These are phyloP conservation scores for Gaeumannomyces sp. DNA, from an alignment of 2,329 filamentous ascomycete species.

Conservation along the genomic window DNA sequence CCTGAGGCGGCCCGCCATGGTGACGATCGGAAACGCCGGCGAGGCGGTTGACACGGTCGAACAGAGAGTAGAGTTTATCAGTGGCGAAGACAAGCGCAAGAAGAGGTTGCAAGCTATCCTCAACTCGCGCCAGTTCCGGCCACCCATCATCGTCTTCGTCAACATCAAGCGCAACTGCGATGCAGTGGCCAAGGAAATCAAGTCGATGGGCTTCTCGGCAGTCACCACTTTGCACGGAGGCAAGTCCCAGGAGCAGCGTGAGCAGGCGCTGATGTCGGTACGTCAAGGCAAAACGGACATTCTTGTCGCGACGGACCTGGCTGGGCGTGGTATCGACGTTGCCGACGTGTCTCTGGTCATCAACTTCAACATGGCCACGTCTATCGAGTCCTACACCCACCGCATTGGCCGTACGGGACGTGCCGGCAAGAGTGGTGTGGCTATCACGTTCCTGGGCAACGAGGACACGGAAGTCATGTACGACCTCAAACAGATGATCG, in stretches of 20 bases:
- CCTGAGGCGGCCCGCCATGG: conserved; percentile 82
- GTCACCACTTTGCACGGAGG: conserved; percentile 92
- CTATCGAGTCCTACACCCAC: conserved; percentile 94
- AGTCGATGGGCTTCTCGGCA: conserved; percentile 82
- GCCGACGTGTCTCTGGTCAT: conserved; percentile 88
- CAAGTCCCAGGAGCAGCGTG: conserved; percentile 97
- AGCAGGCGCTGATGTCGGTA: conserved; percentile 81
- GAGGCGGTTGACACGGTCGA: conserved; percentile 98
- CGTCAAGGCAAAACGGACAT: conserved; percentile 77
- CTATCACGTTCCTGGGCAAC: conserved; percentile 88
- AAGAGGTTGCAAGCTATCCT: conserved; percentile 92
- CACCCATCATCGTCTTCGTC: conserved; percentile 98
- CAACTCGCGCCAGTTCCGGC: conserved; percentile 67
- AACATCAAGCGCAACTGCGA: conserved; percentile 99
- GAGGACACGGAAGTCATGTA: conserved; percentile 90
- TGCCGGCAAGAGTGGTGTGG: conserved; percentile 93
- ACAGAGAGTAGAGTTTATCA: conserved; percentile 87
- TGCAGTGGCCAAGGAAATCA: conserved; percentile 87
- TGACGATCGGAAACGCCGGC: conserved; percentile 88
- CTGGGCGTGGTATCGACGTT: conserved; percentile 96
- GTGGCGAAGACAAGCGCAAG: conserved; percentile 92
- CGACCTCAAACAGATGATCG: conserved; percentile 91
- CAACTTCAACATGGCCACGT: conserved; percentile 97
- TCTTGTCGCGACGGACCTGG: conserved; percentile 90
- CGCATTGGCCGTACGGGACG: conserved; percentile 94